A percentile compares a stretch with the other conserved stretches of the same genome.
phyloP scores from a whole-genome alignment of 805 yeast genomes.

The Saturnispora besseyi region DNA sequence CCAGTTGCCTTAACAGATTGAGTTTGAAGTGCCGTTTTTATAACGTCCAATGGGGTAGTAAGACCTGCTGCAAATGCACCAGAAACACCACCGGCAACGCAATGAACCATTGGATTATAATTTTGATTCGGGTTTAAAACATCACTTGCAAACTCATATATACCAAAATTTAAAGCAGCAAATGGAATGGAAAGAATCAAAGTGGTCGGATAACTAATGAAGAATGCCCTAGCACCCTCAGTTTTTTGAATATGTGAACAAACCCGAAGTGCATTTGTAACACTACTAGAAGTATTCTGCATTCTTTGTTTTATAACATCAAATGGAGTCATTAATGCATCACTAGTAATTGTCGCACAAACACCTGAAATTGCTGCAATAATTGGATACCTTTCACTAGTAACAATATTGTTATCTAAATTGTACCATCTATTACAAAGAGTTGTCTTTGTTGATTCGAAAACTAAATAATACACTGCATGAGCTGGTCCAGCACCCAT shows the following conservation, averaged over 20 bases:
- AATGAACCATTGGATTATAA: conserved; percentile 87
- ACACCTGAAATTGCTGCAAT: conserved; percentile 86
- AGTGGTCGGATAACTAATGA: conserved; percentile 90
- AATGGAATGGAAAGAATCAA: conserved; percentile 87
- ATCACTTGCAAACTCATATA: conserved; percentile 78
- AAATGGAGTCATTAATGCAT: conserved; percentile 95
- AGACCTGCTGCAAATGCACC: conserved; percentile 94
- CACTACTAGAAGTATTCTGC: conserved; percentile 40
- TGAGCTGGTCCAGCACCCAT: conserved; percentile 99
- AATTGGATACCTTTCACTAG: conserved; percentile 65
- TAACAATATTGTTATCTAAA: conserved; percentile 33
- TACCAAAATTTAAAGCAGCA: conserved; percentile 88
- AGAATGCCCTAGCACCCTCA: conserved; percentile 77
- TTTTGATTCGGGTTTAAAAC: conserved; percentile 65
- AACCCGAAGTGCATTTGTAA: conserved; percentile 16
- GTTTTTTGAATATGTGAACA: conserved; percentile 40
- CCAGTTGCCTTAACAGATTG: conserved; percentile 60
- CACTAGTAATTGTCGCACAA: conserved; percentile 85
- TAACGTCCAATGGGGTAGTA: conserved; percentile 90
- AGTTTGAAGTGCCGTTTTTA: conserved; percentile 86
- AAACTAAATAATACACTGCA: conserved; percentile 92
- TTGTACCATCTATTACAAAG: conserved; percentile 31
- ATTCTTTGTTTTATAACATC: conserved; percentile 93
- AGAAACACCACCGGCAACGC: conserved; percentile 86
- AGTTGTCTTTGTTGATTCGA: conserved; percentile 66